Evolutionary conservation across 129 eudicot genomes (phyloP).

Genomic region (Flaveria bidentis): DNA sequence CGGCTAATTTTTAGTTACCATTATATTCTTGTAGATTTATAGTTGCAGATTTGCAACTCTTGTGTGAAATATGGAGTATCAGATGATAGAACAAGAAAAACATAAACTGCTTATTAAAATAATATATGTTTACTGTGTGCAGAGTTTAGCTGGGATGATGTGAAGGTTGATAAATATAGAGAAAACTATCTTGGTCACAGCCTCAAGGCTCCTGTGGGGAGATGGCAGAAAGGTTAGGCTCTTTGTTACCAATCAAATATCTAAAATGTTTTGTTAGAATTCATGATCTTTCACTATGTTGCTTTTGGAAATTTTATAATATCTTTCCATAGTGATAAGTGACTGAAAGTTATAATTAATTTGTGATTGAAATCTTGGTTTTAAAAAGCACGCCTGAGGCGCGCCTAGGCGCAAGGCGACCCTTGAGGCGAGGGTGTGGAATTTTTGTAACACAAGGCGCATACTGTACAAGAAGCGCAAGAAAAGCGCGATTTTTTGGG

Average conservation of each 20-base stretch:
- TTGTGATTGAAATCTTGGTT: conserved; percentile 1
- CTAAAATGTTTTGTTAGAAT: neutral
- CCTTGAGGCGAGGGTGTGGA: too few species aligned
- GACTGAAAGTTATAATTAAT: neutral
- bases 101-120: neutral
- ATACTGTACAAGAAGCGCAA: too few species aligned
- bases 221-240: conserved; percentile 97
- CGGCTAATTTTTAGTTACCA: neutral
- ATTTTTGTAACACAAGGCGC: too few species aligned
- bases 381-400: too few species aligned
- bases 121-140: conserved; percentile 28
- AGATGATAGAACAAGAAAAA: neutral
- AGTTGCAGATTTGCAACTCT: neutral
- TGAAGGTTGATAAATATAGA: conserved; percentile 91
- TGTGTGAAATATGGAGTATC: neutral
- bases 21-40: neutral
- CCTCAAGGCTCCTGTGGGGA: conserved; percentile 95
- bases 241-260: neutral
- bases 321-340: neutral
- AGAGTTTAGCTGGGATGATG: conserved; percentile 98
- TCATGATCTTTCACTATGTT: neutral
- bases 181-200: conserved; percentile 97
- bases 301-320: neutral
- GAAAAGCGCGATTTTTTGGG: too few species aligned
- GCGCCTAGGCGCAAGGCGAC: too few species aligned